Conservation (phyloP, 176 grass and related monocot genomes). For the Avena sativa region DNA sequence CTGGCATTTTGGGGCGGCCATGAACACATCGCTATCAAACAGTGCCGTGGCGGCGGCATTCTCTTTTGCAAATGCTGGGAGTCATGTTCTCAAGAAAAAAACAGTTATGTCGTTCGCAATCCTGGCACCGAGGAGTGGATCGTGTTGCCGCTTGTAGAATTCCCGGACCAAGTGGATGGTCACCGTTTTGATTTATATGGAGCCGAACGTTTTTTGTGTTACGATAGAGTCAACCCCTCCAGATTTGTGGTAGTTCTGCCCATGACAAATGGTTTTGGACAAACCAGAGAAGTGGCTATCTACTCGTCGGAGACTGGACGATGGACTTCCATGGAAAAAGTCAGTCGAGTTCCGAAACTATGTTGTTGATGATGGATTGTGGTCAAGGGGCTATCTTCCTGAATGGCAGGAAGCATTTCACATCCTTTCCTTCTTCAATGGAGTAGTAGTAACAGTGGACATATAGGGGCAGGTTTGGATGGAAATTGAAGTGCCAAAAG, state of each 20-base stretch:
- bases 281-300: background rate
- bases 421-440: background rate
- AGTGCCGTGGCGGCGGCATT: background rate
- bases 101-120: background rate
- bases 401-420: background rate
- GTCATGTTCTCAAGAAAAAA: background rate
- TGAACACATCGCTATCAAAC: background rate
- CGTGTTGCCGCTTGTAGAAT: background rate
- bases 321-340: background rate
- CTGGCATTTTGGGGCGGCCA: background rate
- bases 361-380: background rate
- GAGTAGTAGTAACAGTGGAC: conserved; percentile 12
- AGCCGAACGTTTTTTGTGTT: background rate
- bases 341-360: background rate
- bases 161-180: background rate
- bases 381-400: background rate
- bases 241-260: background rate
- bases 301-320: conserved; percentile 2
- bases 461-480: background rate
- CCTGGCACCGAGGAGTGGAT: background rate
- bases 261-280: background rate
- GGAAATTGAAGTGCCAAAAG: background rate
- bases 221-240: background rate
- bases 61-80: background rate
- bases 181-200: background rate